These are phyloP conservation scores for Leptographium wingfieldii DNA, from an alignment of 2,329 filamentous ascomycete species.

Conservation along the genomic window DNA sequence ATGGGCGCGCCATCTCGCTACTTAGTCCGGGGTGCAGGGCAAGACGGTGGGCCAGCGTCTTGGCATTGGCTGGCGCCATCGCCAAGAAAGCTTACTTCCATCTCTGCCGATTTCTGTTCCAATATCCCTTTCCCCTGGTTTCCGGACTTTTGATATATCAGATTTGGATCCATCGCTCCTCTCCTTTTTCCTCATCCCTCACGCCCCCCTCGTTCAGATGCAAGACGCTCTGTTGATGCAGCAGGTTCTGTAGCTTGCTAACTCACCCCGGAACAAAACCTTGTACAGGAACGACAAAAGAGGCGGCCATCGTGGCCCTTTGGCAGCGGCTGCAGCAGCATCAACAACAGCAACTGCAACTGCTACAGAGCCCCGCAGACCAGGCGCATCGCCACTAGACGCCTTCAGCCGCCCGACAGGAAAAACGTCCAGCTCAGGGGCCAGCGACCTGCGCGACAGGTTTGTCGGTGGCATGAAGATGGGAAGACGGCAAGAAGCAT, in stretches of 20 bases:
- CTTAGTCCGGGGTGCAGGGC: neutral
- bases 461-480: constrained; percentile 5
- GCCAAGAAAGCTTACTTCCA: constrained; percentile 7
- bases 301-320: neutral
- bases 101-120: too few species aligned
- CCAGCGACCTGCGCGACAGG: constrained; percentile 4
- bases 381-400: neutral
- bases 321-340: neutral
- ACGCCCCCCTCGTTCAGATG: neutral
- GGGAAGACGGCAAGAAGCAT: too few species aligned
- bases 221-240: neutral
- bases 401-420: neutral
- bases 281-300: constrained; percentile 1
- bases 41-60: neutral
- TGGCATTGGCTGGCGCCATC: constrained; percentile 6
- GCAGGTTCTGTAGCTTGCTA: too few species aligned
- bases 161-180: too few species aligned
- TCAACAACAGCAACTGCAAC: neutral
- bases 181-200: neutral
- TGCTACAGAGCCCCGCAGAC: neutral
- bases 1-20: neutral
- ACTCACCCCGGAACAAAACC: too few species aligned
- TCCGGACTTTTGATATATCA: neutral
- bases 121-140: too few species aligned
- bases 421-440: neutral